Base-by-base conservation (phyloP, 1,139 yeast genomes). In the Eremothecium coryli region DNA sequence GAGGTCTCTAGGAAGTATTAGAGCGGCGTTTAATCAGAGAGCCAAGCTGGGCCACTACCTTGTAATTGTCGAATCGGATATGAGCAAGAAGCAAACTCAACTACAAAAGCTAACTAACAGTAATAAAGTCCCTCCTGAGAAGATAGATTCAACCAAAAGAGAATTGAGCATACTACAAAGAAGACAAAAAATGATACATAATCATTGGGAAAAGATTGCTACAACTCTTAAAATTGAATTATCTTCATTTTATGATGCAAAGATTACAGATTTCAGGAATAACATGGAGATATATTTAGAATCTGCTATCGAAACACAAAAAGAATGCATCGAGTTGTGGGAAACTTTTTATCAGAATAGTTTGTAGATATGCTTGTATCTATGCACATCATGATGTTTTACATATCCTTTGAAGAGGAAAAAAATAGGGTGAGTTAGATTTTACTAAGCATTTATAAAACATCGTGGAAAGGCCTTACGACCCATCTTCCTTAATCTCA, bases 271-370 rank as follows among this genome's bases (percentile, higher is more conserved):
- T 51, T 86, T 93, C 59, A 72, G 95, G 51, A 82, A 84, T 51
- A 73, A 88, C 43, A 85, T 90, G 39, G 99, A 90, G 60, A 78
- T 88, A 15, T 88, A 77, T 49, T 70, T 93, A 52, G 98, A 93
- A 58, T 76, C 93, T 39, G 76, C 93, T 16, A 82, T 88, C 33
- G 98, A 90, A 60, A 71, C 90, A 12, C 98, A 90, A 57, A 93
- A 90, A 62, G 96, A 86, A 56, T 77, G 90, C 22, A 90, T 90
- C 46, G 98, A 90, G 59, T 60, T 84, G 21, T 90, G 96, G 93
- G 97, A 90, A 60, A 82, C 95, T 0, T 90, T 82, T 49, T 79
- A 78, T 50, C 55, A 54, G 28, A 51, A 46, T 17, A 46, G 49
- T 35, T 38, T 56, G 33, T 56, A 45, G 37, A 12, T 20, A 18